These are phyloP conservation scores for Diospyros kaki DNA, from an alignment of 148 eudicot species.

Conservation along the genomic window DNA sequence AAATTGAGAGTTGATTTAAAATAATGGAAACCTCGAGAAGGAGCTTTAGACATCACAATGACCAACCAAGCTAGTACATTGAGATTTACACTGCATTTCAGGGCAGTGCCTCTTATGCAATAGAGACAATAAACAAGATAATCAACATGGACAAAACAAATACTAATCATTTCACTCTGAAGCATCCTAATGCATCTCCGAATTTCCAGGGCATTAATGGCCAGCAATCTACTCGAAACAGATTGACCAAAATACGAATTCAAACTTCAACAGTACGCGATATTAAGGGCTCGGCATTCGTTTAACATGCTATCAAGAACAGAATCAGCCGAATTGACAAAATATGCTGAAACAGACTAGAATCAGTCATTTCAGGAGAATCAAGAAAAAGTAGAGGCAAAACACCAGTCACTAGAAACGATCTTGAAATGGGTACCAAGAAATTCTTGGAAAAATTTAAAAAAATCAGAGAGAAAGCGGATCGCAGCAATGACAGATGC, in stretches of 20 bases:
- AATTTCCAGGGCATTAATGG: background rate
- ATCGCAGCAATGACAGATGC: conserved; percentile 10
- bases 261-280: too few species aligned
- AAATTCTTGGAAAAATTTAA: background rate
- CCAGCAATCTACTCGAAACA: background rate
- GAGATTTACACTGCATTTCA: background rate
- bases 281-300: background rate
- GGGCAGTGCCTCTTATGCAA: background rate
- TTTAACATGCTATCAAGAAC: conserved; percentile 1
- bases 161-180: background rate
- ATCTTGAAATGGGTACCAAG: background rate
- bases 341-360: background rate
- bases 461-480: background rate
- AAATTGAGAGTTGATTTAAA: background rate
- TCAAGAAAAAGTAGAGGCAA: background rate
- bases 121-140: background rate
- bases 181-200: background rate
- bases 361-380: background rate
- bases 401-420: background rate
- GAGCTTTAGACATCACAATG: background rate
- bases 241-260: background rate
- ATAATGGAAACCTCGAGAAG: background rate
- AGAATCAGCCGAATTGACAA: background rate
- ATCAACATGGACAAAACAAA: background rate
- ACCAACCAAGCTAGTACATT: background rate